phyloP scores from a whole-genome alignment of 495 filamentous ascomycete species.

The Jackrogersella minutella region DNA sequence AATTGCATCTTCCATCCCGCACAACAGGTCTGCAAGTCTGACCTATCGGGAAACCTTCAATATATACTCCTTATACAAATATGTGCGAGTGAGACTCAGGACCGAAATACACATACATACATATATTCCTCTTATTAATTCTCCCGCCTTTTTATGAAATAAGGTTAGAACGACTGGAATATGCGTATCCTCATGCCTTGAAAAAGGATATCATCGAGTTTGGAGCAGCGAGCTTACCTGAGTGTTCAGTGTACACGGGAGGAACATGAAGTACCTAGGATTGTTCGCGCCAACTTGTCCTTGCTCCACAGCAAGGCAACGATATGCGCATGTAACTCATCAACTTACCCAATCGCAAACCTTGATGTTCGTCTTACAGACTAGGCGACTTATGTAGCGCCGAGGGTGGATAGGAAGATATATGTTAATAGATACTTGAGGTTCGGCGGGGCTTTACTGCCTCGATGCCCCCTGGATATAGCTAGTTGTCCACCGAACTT shows the following conservation, averaged over 20 bases:
- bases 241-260: background rate
- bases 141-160: too few species aligned
- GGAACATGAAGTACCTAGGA: background rate
- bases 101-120: too few species aligned
- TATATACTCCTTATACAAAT: background rate
- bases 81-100: background rate
- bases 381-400: slow-evolving; percentile 3
- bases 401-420: slow-evolving; percentile 12
- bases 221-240: background rate
- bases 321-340: slow-evolving; percentile 28
- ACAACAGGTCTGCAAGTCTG: background rate
- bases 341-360: slow-evolving; percentile 19
- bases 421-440: background rate
- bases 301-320: slow-evolving; percentile 9
- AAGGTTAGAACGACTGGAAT: too few species aligned
- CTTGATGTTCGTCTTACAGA: slow-evolving; percentile 9
- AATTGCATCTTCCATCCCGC: slow-evolving; percentile 8
- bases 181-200: too few species aligned
- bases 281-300: background rate
- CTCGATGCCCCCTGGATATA: background rate
- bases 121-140: too few species aligned
- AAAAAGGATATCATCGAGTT: too few species aligned
- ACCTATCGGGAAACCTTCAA: background rate
- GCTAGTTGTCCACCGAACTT: background rate
- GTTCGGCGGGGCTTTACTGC: slow-evolving; percentile 6